phyloP scores from a whole-genome alignment of 345 rosid species.

The Brassica carinata region DNA sequence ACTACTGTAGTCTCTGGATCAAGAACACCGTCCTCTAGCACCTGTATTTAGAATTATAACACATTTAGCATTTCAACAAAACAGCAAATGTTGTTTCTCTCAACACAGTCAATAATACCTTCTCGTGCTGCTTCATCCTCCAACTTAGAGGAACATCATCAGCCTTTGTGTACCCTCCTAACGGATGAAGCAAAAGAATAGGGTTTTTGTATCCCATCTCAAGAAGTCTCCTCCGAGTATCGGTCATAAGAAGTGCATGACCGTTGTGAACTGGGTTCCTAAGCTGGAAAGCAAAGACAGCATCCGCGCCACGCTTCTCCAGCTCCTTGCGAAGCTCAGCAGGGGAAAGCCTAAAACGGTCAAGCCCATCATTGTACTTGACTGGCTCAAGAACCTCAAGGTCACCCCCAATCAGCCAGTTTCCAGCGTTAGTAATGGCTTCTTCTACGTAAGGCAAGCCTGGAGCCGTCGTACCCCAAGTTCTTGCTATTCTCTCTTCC shows the following conservation, averaged over 20 bases:
- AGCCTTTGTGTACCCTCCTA: conserved; percentile 96
- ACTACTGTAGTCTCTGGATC: conserved; percentile 98
- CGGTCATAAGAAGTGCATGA: conserved; percentile 94
- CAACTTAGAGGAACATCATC: conserved; percentile 98
- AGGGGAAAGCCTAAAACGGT: conserved; percentile 87
- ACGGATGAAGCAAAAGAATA: conserved; percentile 88
- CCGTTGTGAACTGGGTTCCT: conserved; percentile 99
- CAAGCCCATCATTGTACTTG: conserved; percentile 87
- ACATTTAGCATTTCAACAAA: conserved; percentile 3
- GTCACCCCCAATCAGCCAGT: conserved; percentile 96
- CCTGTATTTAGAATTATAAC: conserved; percentile 47
- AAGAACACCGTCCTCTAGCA: conserved; percentile 94
- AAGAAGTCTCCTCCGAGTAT: conserved; percentile 87
- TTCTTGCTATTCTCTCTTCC: conserved; percentile 95
- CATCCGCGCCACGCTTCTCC: conserved; percentile 84
- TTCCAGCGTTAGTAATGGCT: conserved; percentile 70
- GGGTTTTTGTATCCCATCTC: conserved; percentile 98
- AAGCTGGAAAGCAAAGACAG: conserved; percentile 98
- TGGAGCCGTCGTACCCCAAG: conserved; percentile 95
- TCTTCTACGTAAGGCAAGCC: conserved; percentile 92
- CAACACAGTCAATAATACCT: conserved; percentile 47
- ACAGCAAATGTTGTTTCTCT: neutral
- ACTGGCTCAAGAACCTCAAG: conserved; percentile 88
- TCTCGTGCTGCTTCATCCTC: conserved; percentile 98
- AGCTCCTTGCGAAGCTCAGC: conserved; percentile 79